Conservation (phyloP, 2,329 filamentous ascomycete species). For the Pseudogymnoascus destructans region DNA sequence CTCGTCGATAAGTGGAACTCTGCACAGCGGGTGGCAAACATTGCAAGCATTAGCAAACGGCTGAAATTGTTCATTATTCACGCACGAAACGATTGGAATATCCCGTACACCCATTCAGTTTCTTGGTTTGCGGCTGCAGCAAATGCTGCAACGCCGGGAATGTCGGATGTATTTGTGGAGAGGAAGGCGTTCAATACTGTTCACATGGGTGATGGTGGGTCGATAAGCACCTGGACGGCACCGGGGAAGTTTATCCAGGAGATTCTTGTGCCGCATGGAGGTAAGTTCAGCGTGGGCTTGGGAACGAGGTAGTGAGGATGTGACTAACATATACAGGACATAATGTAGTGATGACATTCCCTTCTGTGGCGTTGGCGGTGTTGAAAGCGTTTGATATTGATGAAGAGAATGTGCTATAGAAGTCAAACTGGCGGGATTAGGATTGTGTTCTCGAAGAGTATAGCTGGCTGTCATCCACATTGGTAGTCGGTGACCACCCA, state of each 20-base stretch:
- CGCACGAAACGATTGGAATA: constrained; percentile 68
- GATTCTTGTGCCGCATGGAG: constrained; percentile 24
- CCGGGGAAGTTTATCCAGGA: constrained; percentile 23
- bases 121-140: constrained; percentile 48
- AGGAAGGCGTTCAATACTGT: constrained; percentile 24
- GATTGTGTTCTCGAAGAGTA: neutral
- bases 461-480: neutral
- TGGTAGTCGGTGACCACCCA: neutral
- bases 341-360: constrained; percentile 54
- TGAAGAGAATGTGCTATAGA: constrained; percentile 17
- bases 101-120: constrained; percentile 59
- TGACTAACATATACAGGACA: constrained; percentile 39
- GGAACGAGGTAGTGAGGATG: neutral
- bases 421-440: neutral
- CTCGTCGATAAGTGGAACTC: constrained; percentile 78
- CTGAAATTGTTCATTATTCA: constrained; percentile 64
- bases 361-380: constrained; percentile 49
- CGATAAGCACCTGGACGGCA: constrained; percentile 24
- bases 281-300: constrained; percentile 17
- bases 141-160: constrained; percentile 33
- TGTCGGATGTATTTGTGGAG: constrained; percentile 19
- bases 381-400: constrained; percentile 47
- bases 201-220: constrained; percentile 24
- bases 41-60: constrained; percentile 38
- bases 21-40: constrained; percentile 46